These are phyloP conservation scores for Endogone sp. DNA, from an alignment of 192 early-diverging fungal species.

Conservation along the genomic window DNA sequence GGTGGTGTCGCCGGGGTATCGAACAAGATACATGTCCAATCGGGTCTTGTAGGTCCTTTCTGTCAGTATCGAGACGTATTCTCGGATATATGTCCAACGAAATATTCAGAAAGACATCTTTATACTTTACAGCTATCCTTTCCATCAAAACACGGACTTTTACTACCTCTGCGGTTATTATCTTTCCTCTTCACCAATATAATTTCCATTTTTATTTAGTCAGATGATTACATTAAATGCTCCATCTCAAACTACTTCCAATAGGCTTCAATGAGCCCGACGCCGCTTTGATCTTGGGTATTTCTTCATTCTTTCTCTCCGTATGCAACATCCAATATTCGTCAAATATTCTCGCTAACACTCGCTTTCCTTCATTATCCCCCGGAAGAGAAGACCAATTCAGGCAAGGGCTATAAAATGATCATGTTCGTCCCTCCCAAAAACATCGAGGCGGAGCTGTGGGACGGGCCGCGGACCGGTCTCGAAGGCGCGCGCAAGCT, in stretches of 20 bases:
- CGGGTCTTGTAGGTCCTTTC: conserved; percentile 72
- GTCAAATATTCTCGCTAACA: background rate
- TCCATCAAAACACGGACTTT: conserved; percentile 91
- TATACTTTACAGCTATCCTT: conserved; percentile 82
- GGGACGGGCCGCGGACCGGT: conserved; percentile 91
- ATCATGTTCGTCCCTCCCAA: conserved; percentile 85
- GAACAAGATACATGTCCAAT: conserved; percentile 79
- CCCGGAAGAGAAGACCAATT: conserved; percentile 43
- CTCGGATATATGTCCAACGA: too few species aligned
- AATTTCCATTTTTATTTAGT: too few species aligned
- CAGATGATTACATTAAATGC: background rate
- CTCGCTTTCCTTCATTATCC: background rate
- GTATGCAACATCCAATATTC: background rate
- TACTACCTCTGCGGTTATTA: conserved; percentile 66
- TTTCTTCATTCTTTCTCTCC: background rate
- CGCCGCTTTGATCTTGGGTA: conserved; percentile 65
- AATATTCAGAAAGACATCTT: too few species aligned
- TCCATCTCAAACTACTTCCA: background rate
- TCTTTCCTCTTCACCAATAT: too few species aligned
- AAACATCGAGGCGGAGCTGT: conserved; percentile 71
- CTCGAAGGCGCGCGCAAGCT: conserved; percentile 66
- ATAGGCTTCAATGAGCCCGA: conserved; percentile 93
- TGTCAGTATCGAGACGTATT: background rate
- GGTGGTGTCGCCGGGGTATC: conserved; percentile 69
- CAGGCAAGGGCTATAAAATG: conserved; percentile 67